Evolutionary conservation across 352 stramenopile genomes (phyloP).

Genomic region (Pythium grandisporangium): DNA sequence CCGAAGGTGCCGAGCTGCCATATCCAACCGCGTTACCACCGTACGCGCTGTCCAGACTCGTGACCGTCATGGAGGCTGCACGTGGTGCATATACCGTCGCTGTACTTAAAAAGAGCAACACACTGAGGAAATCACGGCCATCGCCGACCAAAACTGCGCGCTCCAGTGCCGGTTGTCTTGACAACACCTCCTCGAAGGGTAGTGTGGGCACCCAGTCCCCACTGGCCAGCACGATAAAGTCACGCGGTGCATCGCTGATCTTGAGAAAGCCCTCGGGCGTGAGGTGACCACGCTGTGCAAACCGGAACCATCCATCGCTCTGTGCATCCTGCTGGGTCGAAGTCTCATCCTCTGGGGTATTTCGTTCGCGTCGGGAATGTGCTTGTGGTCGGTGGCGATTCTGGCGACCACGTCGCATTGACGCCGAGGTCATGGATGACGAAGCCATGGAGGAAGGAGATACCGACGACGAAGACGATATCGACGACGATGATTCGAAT

Average conservation of each 20-base stretch:
- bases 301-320: slow-evolving; percentile 40
- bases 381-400: too few relatives aligned
- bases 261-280: slow-evolving; percentile 67
- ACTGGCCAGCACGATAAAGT: slow-evolving; percentile 68
- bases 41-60: slow-evolving; percentile 5
- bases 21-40: neutral
- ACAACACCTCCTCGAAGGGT: slow-evolving; percentile 48
- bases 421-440: too few relatives aligned
- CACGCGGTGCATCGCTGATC: slow-evolving; percentile 41
- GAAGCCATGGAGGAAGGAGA: too few relatives aligned
- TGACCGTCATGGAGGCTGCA: neutral
- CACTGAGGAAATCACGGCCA: slow-evolving; percentile 56
- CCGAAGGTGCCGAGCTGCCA: neutral
- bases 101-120: slow-evolving; percentile 74
- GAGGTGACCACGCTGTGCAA: slow-evolving; percentile 49
- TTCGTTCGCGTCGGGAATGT: too few relatives aligned
- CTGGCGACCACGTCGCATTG: slow-evolving; percentile 18
- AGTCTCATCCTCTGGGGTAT: too few relatives aligned
- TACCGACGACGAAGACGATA: too few relatives aligned
- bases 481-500: too few relatives aligned
- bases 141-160: slow-evolving; percentile 64
- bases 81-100: slow-evolving; percentile 1
- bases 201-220: slow-evolving; percentile 64
- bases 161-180: slow-evolving; percentile 46
- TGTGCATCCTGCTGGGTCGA: slow-evolving; percentile 5